Conservation (phyloP, 1,284 basidiomycete genomes). For the Mycosarcoma mackinlayi region DNA sequence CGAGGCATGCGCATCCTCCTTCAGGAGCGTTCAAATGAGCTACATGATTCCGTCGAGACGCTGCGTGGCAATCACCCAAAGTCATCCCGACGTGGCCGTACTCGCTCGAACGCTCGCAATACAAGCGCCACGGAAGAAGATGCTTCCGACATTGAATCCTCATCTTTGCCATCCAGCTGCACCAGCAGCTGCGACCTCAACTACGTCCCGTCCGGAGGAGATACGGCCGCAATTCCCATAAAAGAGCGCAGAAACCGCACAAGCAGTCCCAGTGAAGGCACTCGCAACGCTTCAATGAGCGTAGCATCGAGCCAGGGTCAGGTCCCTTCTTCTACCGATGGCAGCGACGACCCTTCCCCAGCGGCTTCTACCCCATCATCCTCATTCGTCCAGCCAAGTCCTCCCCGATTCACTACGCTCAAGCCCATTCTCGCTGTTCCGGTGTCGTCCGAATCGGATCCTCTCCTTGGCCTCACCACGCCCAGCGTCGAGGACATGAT, state of each 20-base stretch:
- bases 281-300: slow-evolving; percentile 4
- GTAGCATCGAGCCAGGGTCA: slow-evolving; percentile 28
- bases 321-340: slow-evolving; percentile 35
- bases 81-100: slow-evolving; percentile 1
- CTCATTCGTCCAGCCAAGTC: slow-evolving; percentile 36
- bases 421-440: slow-evolving; percentile 35
- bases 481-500: slow-evolving; percentile 48
- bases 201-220: slow-evolving; percentile 3
- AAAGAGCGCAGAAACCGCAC: slow-evolving; percentile 15
- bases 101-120: slow-evolving; percentile 4
- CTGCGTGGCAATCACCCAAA: background rate
- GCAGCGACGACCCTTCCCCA: slow-evolving; percentile 30
- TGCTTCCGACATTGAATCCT: slow-evolving; percentile 25
- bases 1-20: slow-evolving; percentile 48
- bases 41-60: background rate
- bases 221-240: slow-evolving; percentile 30
- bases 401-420: slow-evolving; percentile 25
- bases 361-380: slow-evolving; percentile 38
- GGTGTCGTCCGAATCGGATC: slow-evolving; percentile 31
- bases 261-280: background rate
- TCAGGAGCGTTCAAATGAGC: slow-evolving; percentile 10
- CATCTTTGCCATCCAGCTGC: slow-evolving; percentile 29
- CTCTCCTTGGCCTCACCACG: slow-evolving; percentile 25
- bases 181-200: slow-evolving; percentile 39
- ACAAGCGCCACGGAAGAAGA: slow-evolving; percentile 15